Conservation (phyloP, 305 asterid genomes). For the Fraxinus sp. region DNA sequence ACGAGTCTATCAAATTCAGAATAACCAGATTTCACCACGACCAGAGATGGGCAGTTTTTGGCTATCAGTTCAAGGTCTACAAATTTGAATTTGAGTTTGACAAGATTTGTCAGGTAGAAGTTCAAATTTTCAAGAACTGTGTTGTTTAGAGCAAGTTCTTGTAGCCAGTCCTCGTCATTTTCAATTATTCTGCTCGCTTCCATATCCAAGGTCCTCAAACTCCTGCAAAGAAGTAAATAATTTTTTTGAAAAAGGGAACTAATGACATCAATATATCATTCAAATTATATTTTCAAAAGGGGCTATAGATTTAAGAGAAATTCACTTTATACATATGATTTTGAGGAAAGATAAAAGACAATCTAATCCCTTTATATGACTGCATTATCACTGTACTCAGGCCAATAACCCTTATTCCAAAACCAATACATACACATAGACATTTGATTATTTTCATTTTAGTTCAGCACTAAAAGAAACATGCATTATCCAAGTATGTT, state of each 20-base stretch:
- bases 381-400: background rate
- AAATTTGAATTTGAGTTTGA: constrained; percentile 21
- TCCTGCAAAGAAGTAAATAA: constrained; percentile 44
- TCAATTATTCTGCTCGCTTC: constrained; percentile 71
- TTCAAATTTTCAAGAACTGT: constrained; percentile 64
- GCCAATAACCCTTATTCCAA: background rate
- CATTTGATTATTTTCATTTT: background rate
- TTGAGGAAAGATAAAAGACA: background rate
- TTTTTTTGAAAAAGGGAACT: background rate
- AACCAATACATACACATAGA: background rate
- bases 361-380: background rate
- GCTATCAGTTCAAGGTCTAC: constrained; percentile 79
- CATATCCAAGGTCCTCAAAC: constrained; percentile 56
- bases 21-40: constrained; percentile 58
- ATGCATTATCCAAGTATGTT: background rate
- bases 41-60: constrained; percentile 52
- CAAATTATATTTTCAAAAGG: background rate
- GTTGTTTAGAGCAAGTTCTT: constrained; percentile 68
- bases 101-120: constrained; percentile 47
- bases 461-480: background rate
- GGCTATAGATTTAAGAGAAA: background rate
- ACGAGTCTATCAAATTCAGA: constrained; percentile 55
- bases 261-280: background rate
- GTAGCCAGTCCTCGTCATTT: constrained; percentile 77
- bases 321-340: background rate